phyloP scores from a whole-genome alignment of 1,284 basidiomycete species.

The Fomitopsis palustris region DNA sequence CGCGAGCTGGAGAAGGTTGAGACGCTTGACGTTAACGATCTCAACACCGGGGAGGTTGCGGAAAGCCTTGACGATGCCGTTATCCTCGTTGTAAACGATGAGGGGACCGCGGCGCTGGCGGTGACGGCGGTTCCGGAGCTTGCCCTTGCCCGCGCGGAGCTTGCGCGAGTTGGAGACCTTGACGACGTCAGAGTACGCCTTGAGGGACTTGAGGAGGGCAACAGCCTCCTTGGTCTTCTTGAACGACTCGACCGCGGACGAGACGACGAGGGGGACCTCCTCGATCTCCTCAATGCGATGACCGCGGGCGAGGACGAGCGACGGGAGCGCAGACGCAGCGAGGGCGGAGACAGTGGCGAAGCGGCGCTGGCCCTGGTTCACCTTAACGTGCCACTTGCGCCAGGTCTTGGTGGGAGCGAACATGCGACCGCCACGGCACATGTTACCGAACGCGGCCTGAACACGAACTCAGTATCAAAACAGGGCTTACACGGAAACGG shows the following conservation, averaged over 20 bases:
- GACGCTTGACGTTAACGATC: conserved; percentile 89
- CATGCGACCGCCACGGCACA: conserved; percentile 99
- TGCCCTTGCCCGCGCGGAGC: conserved; percentile 96
- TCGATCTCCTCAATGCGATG: conserved; percentile 98
- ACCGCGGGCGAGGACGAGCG: conserved; percentile 97
- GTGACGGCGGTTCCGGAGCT: conserved; percentile 96
- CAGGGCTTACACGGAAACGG: background rate
- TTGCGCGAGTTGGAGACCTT: conserved; percentile 99
- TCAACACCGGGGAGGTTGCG: conserved; percentile 99
- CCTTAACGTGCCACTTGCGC: conserved; percentile 99
- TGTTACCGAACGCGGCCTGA: conserved; percentile 98
- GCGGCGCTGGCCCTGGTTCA: conserved; percentile 99
- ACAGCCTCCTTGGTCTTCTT: conserved; percentile 98
- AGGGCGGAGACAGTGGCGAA: conserved; percentile 98
- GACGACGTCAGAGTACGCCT: conserved; percentile 92
- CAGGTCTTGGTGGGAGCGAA: conserved; percentile 99
- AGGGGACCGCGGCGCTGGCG: conserved; percentile 98
- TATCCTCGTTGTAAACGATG: conserved; percentile 97
- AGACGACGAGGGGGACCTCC: conserved; percentile 95
- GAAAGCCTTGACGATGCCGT: conserved; percentile 98
- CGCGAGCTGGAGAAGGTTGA: conserved; percentile 99
- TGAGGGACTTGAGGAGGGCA: conserved; percentile 86
- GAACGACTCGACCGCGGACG: conserved; percentile 79
- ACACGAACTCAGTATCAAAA: no score
- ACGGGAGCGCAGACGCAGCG: conserved; percentile 96